phyloP scores from a whole-genome alignment of 306 rosid species.

The Pterocarpus santalinus region DNA sequence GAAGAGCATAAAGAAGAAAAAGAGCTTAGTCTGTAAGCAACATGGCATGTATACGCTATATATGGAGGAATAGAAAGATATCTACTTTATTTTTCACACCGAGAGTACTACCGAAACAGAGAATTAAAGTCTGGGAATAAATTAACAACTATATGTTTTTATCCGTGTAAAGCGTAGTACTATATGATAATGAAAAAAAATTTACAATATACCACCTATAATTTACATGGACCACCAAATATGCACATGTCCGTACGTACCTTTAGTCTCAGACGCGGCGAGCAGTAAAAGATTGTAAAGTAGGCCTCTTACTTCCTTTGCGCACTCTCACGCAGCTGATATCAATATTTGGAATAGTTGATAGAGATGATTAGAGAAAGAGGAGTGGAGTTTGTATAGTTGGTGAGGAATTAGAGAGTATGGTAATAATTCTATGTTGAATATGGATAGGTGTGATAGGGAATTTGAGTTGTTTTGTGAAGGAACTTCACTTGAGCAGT shows the following conservation, averaged over 20 bases:
- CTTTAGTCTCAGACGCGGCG: conserved; percentile 49
- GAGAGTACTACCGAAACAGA: too few relatives aligned
- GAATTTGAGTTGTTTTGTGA: not conserved
- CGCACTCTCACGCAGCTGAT: not conserved
- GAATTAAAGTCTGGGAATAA: too few relatives aligned
- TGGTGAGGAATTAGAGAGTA: not conserved
- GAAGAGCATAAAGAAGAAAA: not conserved
- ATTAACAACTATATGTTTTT: too few relatives aligned
- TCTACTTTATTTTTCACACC: not conserved
- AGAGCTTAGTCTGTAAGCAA: conserved; percentile 20
- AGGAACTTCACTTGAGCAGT: not conserved
- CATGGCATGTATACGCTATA: not conserved
- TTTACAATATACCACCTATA: not conserved
- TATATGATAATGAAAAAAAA: not conserved
- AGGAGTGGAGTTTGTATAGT: not conserved
- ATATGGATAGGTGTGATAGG: not conserved
- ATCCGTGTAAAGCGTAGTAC: conserved; percentile 1
- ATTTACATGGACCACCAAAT: conserved; percentile 33
- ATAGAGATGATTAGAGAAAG: not conserved
- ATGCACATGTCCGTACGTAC: conserved; percentile 22
- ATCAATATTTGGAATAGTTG: too few relatives aligned
- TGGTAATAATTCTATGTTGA: not conserved
- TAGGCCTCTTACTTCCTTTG: not conserved
- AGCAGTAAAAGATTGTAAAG: conserved; percentile 5
- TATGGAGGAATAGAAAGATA: not conserved